phyloP scores from a whole-genome alignment of 768 basidiomycete genomes.

The Pleurotus salmoneostramineus region DNA sequence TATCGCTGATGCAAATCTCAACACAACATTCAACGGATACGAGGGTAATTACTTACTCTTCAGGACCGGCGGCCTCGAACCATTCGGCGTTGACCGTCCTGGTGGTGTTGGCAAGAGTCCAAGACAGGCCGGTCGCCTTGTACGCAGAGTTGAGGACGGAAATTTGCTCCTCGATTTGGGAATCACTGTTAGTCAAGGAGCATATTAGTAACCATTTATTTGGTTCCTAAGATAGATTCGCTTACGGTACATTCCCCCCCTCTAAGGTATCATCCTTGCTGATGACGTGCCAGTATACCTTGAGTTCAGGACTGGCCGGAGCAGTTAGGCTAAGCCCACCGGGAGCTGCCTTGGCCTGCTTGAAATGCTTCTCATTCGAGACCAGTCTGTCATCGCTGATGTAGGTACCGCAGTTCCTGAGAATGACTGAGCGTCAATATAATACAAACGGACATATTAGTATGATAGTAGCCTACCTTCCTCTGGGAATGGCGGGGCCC shows the following conservation, averaged over 20 bases:
- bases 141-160: constrained; percentile 40
- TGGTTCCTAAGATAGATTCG: not conserved
- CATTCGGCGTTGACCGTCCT: constrained; percentile 6
- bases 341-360: constrained; percentile 27
- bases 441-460: not conserved
- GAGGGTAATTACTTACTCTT: constrained; percentile 24
- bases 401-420: constrained; percentile 33
- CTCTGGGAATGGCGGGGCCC: not conserved
- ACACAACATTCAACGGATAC: constrained; percentile 30
- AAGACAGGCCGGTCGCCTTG: constrained; percentile 29
- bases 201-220: not conserved
- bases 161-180: constrained; percentile 34
- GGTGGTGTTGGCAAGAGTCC: constrained; percentile 25
- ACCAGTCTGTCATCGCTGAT: constrained; percentile 31
- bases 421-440: not conserved
- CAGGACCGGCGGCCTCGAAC: constrained; percentile 4
- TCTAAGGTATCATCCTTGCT: constrained; percentile 22
- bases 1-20: constrained; percentile 42
- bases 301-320: constrained; percentile 7
- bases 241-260: constrained; percentile 42
- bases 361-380: constrained; percentile 36
- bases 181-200: constrained; percentile 22
- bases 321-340: not conserved
- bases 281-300: constrained; percentile 32
- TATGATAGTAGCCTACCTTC: not conserved